Conservation (phyloP, 306 rosid genomes). For the Dryas alaskensis region DNA sequence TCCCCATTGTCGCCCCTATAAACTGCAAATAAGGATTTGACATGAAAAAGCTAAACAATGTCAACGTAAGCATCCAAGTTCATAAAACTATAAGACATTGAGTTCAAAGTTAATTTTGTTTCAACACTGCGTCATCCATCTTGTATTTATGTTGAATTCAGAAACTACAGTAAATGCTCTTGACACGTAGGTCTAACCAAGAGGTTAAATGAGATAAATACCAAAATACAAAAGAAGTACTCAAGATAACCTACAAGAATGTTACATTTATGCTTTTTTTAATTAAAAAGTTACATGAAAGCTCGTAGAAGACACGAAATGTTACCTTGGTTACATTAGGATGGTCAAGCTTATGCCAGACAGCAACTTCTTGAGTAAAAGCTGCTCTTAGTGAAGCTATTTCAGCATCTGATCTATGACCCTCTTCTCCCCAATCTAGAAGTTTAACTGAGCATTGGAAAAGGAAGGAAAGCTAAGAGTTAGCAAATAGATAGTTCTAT, state of each 20-base stretch:
- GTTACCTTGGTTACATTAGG: constrained; percentile 93
- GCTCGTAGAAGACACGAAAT: constrained; percentile 16
- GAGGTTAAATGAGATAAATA: not conserved
- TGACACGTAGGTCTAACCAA: not conserved
- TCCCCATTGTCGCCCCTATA: constrained; percentile 89
- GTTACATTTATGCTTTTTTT: not conserved
- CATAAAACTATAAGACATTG: constrained; percentile 9
- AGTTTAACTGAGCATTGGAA: constrained; percentile 71
- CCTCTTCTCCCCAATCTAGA: constrained; percentile 99
- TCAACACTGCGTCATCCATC: not conserved
- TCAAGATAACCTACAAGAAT: not conserved
- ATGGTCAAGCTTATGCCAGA: constrained; percentile 99
- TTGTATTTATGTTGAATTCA: not conserved
- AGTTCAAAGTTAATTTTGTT: not conserved
- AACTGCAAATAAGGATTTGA: constrained; percentile 55
- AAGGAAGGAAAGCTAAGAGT: constrained; percentile 19
- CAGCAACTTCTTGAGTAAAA: constrained; percentile 96
- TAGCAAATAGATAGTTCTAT: constrained; percentile 1
- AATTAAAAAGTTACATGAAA: not conserved
- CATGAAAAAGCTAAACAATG: constrained; percentile 10
- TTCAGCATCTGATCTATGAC: constrained; percentile 94
- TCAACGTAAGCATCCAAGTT: constrained; percentile 11
- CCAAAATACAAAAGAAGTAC: too few species aligned
- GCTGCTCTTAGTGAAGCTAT: constrained; percentile 93
- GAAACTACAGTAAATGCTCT: not conserved